Evolutionary conservation across 2,329 filamentous ascomycete species (phyloP).

Genomic region (Knufia fluminis): DNA sequence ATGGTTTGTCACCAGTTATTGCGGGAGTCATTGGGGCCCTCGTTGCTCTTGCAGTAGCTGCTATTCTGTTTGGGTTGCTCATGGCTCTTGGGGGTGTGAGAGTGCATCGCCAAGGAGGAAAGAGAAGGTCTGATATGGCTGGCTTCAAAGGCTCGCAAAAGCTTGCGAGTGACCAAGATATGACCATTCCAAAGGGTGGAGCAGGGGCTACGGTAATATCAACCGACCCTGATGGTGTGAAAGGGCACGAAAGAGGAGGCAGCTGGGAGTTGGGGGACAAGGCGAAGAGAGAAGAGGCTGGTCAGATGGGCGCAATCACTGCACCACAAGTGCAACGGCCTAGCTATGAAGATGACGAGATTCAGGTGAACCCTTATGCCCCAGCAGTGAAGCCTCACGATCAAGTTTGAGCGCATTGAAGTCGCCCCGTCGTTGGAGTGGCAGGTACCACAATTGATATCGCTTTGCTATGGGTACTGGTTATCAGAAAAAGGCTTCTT

Average conservation of each 20-base stretch:
- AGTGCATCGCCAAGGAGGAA: slow-evolving; percentile 30
- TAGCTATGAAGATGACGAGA: slow-evolving; percentile 37
- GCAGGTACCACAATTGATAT: too few relatives aligned
- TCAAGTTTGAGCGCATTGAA: slow-evolving; percentile 38
- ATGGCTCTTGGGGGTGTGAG: slow-evolving; percentile 39
- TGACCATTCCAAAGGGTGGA: slow-evolving; percentile 38
- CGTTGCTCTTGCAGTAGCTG: slow-evolving; percentile 40
- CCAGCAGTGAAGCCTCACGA: slow-evolving; percentile 40
- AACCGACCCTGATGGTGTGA: slow-evolving; percentile 21
- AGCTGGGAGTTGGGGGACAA: slow-evolving; percentile 47
- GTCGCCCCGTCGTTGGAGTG: too few relatives aligned
- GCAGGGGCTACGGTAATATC: slow-evolving; percentile 27
- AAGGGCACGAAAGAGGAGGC: slow-evolving; percentile 44
- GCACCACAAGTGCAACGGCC: slow-evolving; percentile 23
- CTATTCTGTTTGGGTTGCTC: slow-evolving; percentile 30
- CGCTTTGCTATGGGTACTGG: too few relatives aligned
- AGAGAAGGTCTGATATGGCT: slow-evolving; percentile 34
- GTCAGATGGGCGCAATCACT: slow-evolving; percentile 11
- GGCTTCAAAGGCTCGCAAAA: slow-evolving; percentile 50
- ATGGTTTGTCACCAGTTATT: slow-evolving; percentile 30
- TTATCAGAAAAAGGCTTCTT: background rate
- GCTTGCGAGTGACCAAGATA: slow-evolving; percentile 46
- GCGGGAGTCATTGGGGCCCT: slow-evolving; percentile 50
- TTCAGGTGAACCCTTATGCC: slow-evolving; percentile 29
- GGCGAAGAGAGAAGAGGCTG: slow-evolving; percentile 15